Evolutionary conservation across 139 green algal genomes (phyloP), one percentile per base, ranked within the genome.

Genomic region (Pedinophyceae sp.): DNA sequence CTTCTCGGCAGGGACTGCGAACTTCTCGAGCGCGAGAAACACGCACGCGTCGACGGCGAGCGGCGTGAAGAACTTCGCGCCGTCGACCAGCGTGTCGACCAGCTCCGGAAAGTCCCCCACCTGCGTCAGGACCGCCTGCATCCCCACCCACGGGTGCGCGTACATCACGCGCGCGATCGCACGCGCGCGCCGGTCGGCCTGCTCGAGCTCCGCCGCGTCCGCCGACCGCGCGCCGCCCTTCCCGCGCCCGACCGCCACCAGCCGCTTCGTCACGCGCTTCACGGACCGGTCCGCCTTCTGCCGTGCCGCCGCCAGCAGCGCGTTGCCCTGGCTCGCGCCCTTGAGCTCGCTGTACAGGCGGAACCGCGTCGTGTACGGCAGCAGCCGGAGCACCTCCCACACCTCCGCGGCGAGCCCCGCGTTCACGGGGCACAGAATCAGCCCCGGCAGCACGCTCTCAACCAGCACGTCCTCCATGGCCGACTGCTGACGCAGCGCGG

Each of bases 51-150:
- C 78, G 52, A 71, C 75, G 54, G 53, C 59, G 27, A 76, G 47
- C 23, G 78, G 67, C 29, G 63, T 81, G 29, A 89, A 58, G 61
- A 82, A 88, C 57, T 73, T 77, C 27, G 89, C 63, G n/a, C 67
- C 66, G 40, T 50, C 18, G 45, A 50, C 45, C 45, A 50, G 18
- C 10, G 45, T 16, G 45, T 25, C 45, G 13, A 50, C 27, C 52
- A 41, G 27, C n/a, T n/a, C n/a, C n/a, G n/a, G n/a, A n/a, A n/a
- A 46, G 28, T 20, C 22, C 5, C 60, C 2, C 49, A 66, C 67
- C 59, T 76, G 69, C 13, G 49, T 48, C 10, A 81, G 56, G 18
- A 81, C 60, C 22, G 67, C 54, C 53, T 78, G 61, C 20, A 70
- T 55, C 24, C 81, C 69, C 0, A 61, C 51, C 52, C 79, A 27